A percentile compares a stretch with the other conserved stretches of the same genome.
Evolutionary conservation across 257 asterid genomes (phyloP).

Genomic region (Primulina huaijiensis): DNA sequence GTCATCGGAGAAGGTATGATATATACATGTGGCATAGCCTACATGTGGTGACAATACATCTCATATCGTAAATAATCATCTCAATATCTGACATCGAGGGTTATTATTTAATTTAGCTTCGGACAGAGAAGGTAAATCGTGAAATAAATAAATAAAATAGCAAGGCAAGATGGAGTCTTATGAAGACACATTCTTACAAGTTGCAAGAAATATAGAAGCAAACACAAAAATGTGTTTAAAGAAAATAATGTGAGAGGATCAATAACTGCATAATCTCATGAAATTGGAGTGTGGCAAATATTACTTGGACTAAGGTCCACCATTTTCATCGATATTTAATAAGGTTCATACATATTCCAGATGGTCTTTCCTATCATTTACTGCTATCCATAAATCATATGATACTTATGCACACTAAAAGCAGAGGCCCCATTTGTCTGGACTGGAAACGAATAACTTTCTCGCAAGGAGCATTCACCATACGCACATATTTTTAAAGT

Average conservation of each 20-base stretch:
- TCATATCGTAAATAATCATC: background rate
- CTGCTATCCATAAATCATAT: slow-evolving; percentile 25
- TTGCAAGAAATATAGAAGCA: background rate
- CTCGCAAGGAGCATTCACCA: background rate
- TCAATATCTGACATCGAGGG: background rate
- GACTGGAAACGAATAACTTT: background rate
- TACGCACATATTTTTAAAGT: background rate
- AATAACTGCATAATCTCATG: background rate
- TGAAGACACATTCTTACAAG: background rate
- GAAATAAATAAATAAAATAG: background rate
- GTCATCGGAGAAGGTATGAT: background rate
- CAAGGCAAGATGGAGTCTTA: background rate
- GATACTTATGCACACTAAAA: background rate
- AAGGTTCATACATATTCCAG: slow-evolving; percentile 30
- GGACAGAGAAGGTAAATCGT: no score
- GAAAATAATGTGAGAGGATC: background rate
- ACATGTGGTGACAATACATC: background rate
- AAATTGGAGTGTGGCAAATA: background rate
- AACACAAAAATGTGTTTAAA: background rate
- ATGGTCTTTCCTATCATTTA: slow-evolving; percentile 24
- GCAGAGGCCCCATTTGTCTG: slow-evolving; percentile 12
- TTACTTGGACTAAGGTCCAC: slow-evolving; percentile 33
- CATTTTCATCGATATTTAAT: slow-evolving; percentile 21
- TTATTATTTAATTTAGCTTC: no score
- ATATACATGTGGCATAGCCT: background rate